These are phyloP conservation scores for Lyophyllum decastes DNA, from an alignment of 768 basidiomycete genomes.

Conservation along the genomic window DNA sequence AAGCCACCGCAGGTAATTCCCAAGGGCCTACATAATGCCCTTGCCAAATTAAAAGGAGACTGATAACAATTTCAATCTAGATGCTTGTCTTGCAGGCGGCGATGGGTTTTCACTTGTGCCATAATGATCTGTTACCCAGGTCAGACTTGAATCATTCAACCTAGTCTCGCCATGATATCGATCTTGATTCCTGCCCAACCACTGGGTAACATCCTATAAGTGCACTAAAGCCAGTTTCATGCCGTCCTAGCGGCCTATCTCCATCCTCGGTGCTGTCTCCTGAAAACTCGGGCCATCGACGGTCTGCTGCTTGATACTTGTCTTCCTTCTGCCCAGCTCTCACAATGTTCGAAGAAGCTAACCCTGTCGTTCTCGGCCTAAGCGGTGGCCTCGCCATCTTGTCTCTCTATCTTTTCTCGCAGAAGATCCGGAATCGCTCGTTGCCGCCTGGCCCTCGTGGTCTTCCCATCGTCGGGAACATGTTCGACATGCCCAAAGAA, in stretches of 20 bases:
- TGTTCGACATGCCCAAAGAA: constrained; percentile 40
- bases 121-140: neutral
- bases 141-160: neutral
- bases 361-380: constrained; percentile 8
- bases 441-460: constrained; percentile 41
- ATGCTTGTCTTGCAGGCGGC: neutral
- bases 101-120: neutral
- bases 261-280: neutral
- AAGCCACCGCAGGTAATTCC: neutral
- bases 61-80: neutral
- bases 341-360: constrained; percentile 9
- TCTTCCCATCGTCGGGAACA: constrained; percentile 43
- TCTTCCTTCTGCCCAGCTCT: neutral
- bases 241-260: neutral
- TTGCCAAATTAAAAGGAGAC: neutral
- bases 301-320: neutral
- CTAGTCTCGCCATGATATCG: neutral
- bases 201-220: neutral
- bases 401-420: constrained; percentile 6
- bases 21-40: neutral
- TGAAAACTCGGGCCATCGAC: neutral
- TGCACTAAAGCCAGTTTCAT: neutral
- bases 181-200: neutral
- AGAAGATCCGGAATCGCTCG: constrained; percentile 19
- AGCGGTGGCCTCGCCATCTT: constrained; percentile 4